A percentile compares a stretch with the other conserved stretches of the same genome.
Evolutionary conservation across 257 asterid species (phyloP).

Genomic region (Paraleonurus japonicus): DNA sequence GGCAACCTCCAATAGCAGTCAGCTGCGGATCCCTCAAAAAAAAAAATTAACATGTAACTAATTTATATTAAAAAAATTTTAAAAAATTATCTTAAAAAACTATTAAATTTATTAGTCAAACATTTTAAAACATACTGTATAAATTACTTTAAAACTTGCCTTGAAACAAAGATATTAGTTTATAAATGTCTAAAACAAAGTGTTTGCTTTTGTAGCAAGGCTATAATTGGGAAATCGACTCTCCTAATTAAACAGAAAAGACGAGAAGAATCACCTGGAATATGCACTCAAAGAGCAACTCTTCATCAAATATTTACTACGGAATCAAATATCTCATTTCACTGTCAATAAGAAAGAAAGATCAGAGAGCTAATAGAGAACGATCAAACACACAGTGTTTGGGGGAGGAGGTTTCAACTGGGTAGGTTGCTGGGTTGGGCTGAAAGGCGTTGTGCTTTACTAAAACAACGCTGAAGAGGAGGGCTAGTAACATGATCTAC

Average conservation of each 20-base stretch:
- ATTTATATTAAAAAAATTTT: too few species aligned
- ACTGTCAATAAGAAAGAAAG: conserved; percentile 35
- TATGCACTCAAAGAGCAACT: conserved; percentile 15
- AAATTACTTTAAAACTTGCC: too few species aligned
- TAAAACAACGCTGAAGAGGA: conserved; percentile 30
- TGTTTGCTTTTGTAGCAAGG: too few species aligned
- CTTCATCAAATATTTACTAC: conserved; percentile 39
- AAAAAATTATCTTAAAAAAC: too few species aligned
- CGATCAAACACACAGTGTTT: conserved; percentile 29
- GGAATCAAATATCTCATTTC: conserved; percentile 17
- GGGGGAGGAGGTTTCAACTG: conserved; percentile 20
- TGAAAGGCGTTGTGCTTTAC: conserved; percentile 22
- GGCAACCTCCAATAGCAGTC: too few species aligned
- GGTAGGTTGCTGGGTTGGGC: conserved; percentile 20
- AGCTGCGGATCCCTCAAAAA: too few species aligned
- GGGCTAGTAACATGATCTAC: conserved; percentile 32
- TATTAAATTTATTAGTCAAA: too few species aligned
- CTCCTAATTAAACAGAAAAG: neutral
- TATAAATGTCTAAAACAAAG: too few species aligned
- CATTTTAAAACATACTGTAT: too few species aligned
- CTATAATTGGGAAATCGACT: too few species aligned
- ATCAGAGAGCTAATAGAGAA: conserved; percentile 19
- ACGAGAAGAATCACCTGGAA: conserved; percentile 5
- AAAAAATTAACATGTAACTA: too few species aligned
- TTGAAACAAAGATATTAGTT: too few species aligned